These are phyloP conservation scores for Arthroderma sp. DNA, from an alignment of 2,329 filamentous ascomycete genomes.

Conservation along the genomic window DNA sequence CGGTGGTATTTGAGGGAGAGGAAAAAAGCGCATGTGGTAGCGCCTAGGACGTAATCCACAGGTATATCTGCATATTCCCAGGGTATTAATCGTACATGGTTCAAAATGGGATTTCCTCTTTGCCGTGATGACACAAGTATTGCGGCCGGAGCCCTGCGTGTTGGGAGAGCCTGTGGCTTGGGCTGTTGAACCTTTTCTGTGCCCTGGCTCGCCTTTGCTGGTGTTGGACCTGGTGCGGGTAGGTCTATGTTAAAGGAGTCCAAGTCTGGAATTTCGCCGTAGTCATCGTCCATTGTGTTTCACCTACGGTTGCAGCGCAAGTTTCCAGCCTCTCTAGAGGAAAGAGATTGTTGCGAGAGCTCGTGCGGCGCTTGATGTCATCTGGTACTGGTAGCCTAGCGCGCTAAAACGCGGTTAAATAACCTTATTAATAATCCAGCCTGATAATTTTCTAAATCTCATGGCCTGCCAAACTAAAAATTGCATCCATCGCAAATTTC, in stretches of 20 bases:
- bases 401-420: too few relatives aligned
- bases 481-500: background rate
- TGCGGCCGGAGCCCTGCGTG: conserved; percentile 52
- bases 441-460: too few relatives aligned
- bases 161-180: conserved; percentile 70
- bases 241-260: conserved; percentile 13
- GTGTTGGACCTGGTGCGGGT: too few relatives aligned
- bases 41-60: conserved; percentile 78
- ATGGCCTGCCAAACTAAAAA: background rate
- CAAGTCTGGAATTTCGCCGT: conserved; percentile 34
- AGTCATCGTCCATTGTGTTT: conserved; percentile 31
- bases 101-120: conserved; percentile 86
- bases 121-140: conserved; percentile 86
- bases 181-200: conserved; percentile 62
- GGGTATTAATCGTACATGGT: conserved; percentile 63
- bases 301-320: background rate
- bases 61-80: conserved; percentile 99
- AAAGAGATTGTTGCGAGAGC: too few relatives aligned
- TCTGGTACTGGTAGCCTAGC: too few relatives aligned
- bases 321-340: background rate
- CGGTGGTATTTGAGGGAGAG: conserved; percentile 94
- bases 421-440: too few relatives aligned
- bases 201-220: conserved; percentile 13
- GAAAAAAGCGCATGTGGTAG: conserved; percentile 82
- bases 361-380: too few relatives aligned